Conservation (phyloP, 2,329 filamentous ascomycete species). For the Massarina eburnea region DNA sequence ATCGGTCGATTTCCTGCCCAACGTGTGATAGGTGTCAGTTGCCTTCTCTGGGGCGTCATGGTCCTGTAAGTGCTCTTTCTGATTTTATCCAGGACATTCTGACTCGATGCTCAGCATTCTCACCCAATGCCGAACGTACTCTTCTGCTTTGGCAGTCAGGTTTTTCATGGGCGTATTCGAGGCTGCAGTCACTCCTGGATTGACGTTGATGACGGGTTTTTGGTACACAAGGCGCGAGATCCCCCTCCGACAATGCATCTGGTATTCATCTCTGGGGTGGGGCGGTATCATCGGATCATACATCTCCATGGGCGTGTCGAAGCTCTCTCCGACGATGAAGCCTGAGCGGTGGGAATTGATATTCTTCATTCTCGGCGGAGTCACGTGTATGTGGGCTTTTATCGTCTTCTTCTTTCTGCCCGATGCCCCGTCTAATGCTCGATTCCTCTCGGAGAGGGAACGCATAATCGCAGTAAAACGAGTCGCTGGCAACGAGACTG, state of each 20-base stretch:
- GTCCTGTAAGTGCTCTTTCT: slow-evolving; percentile 40
- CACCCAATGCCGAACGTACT: slow-evolving; percentile 34
- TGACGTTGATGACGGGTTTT: slow-evolving; percentile 41
- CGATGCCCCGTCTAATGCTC: slow-evolving; percentile 35
- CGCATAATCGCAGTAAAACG: slow-evolving; percentile 34
- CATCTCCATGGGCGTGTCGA: slow-evolving; percentile 38
- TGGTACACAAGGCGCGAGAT: slow-evolving; percentile 42
- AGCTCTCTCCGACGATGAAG: slow-evolving; percentile 10
- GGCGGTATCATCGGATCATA: slow-evolving; percentile 39
- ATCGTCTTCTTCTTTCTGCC: slow-evolving; percentile 35
- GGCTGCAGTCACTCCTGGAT: slow-evolving; percentile 36
- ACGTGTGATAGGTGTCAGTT: slow-evolving; percentile 35
- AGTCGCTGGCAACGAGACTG: slow-evolving; percentile 37
- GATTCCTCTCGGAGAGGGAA: slow-evolving; percentile 33
- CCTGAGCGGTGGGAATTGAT: slow-evolving; percentile 39
- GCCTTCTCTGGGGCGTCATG: slow-evolving; percentile 38
- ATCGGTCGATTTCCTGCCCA: slow-evolving; percentile 44
- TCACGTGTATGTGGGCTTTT: slow-evolving; percentile 37
- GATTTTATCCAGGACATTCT: too few relatives aligned
- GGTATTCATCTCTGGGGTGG: slow-evolving; percentile 35
- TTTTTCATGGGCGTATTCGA: slow-evolving; percentile 41
- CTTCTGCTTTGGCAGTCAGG: slow-evolving; percentile 19
- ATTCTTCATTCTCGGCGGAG: slow-evolving; percentile 39
- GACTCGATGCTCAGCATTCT: too few relatives aligned
- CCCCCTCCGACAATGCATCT: slow-evolving; percentile 41